Base-by-base conservation (phyloP, 1,139 yeast species). In the Yarrowia galli region DNA sequence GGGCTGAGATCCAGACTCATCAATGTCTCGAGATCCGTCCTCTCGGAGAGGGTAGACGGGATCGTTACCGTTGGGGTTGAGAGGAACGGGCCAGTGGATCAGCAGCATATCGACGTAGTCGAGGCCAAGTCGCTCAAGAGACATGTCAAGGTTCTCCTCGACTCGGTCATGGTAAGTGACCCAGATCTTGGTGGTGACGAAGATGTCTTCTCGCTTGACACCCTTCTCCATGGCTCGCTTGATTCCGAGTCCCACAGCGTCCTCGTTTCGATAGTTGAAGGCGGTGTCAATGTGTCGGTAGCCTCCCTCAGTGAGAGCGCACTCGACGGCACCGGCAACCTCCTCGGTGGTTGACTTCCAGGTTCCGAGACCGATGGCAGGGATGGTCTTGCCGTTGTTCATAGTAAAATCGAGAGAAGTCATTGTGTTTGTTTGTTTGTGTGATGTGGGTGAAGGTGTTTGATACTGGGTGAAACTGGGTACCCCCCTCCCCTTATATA, bases 271-370 rank as follows among this genome's bases (percentile, higher is more conserved):
- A 77, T 89, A 89, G 67, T 84, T 84, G 56, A 86, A 86, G 56
- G 96, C 96, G 68, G 92, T 85, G 76, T 91, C 96, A 70, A 91
- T 88, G 79, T 90, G 97, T 72, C 87, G 84, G 78, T 89, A 89
- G 22, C 96, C 96, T 38, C 83, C 80, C 73, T 85, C 81, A 45
- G 74, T 71, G 71, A 91, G 79, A 0, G 96, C 97, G 48, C 82
- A 77, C 69, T 84, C 78, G 36, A 87, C 89, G 23, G 93, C 85
- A 23, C 82, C 78, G 74, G 86, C 85, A 69, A 86, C 91, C 67
- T 84, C 86, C 48, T 83, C 82, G 40, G 83, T 82, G 22, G 84
- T 78, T n/a, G 92, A 84, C 76, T 84, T 84, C 92, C 92, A 90
- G 16, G 96, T 90, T 51, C 96, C 96, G 54, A 89, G 81, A 1